phyloP scores from a whole-genome alignment of 768 basidiomycete genomes.

The Suillus ampliporus region DNA sequence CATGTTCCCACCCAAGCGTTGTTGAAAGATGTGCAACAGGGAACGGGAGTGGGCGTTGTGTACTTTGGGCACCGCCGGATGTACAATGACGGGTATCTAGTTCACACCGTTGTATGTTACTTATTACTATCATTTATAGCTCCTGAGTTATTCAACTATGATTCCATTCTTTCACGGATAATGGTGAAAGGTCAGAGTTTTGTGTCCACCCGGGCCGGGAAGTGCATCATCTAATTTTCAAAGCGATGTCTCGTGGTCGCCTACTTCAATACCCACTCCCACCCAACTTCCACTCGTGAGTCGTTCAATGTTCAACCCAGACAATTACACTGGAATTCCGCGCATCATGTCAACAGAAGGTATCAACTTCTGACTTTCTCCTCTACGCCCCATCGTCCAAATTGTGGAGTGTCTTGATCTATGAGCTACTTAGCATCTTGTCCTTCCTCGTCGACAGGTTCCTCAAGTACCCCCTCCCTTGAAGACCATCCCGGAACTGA shows the following conservation, averaged over 20 bases:
- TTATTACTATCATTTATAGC: neutral
- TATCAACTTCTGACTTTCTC: neutral
- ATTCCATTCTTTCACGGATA: neutral
- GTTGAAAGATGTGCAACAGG: constrained; percentile 79
- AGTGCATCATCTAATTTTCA: neutral
- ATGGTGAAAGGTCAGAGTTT: neutral
- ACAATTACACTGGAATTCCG: neutral
- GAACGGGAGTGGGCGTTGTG: constrained; percentile 79
- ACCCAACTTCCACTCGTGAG: neutral
- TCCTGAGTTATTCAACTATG: neutral
- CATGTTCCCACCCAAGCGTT: constrained; percentile 79
- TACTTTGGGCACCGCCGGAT: constrained; percentile 70
- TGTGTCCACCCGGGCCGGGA: neutral
- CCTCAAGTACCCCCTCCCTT: too few species aligned
- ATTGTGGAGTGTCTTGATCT: too few species aligned
- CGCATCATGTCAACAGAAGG: neutral
- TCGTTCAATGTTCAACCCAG: neutral
- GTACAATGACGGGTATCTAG: constrained; percentile 11
- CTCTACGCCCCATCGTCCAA: too few species aligned
- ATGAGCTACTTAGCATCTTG: too few species aligned
- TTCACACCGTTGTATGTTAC: neutral
- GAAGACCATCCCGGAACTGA: neutral
- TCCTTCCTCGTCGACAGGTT: too few species aligned
- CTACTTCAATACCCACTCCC: neutral
- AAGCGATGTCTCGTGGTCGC: neutral